These are phyloP conservation scores for Mycena kentingensis DNA, from an alignment of 768 basidiomycete genomes.

Conservation along the genomic window DNA sequence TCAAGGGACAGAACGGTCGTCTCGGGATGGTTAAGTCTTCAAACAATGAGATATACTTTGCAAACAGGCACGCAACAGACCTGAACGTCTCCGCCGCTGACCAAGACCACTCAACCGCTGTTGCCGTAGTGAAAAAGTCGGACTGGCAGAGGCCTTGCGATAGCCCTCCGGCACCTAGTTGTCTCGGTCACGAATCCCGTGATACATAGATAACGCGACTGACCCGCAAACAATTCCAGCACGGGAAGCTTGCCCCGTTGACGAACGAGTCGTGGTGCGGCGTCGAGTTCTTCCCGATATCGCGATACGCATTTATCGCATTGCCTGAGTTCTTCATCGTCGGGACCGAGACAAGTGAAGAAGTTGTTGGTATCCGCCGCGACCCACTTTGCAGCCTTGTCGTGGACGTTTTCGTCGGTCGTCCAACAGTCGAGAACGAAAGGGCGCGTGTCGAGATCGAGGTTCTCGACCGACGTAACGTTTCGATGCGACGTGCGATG, in stretches of 20 bases:
- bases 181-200: neutral
- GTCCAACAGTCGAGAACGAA: neutral
- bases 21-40: constrained; percentile 62
- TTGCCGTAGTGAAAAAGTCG: constrained; percentile 61
- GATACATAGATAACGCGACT: constrained; percentile 17
- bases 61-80: constrained; percentile 38
- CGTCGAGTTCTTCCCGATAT: constrained; percentile 32
- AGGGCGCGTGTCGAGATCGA: neutral
- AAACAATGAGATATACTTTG: neutral
- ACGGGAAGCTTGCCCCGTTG: constrained; percentile 52
- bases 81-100: constrained; percentile 65
- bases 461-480: neutral
- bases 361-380: neutral
- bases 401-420: neutral
- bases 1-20: constrained; percentile 67
- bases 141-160: constrained; percentile 67
- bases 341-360: too few relatives aligned
- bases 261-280: constrained; percentile 32
- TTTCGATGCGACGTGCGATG: neutral
- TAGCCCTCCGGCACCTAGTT: constrained; percentile 80
- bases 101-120: constrained; percentile 68
- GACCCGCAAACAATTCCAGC: constrained; percentile 74
- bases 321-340: too few relatives aligned
- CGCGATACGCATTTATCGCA: constrained; percentile 45
- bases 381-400: neutral